Base-by-base conservation (phyloP, 2,329 filamentous ascomycete genomes). In the Calonectria fujianensis region DNA sequence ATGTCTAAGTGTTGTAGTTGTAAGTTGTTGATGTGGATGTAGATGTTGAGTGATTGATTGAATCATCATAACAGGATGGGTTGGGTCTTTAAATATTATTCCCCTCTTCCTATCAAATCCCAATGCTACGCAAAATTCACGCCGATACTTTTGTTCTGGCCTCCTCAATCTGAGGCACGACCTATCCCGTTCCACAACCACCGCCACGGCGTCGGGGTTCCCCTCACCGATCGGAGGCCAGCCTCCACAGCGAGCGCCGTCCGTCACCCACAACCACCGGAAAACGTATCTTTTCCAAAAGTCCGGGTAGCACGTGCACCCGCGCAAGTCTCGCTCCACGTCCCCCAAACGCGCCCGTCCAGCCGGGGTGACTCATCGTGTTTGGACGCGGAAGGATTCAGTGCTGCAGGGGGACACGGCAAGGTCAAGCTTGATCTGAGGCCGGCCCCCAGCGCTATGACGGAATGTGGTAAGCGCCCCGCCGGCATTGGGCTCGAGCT, bases 131-230 rank as follows among this genome's bases (percentile, higher is more conserved):
- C 24, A 10, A 6, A 16, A 63, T 78, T 76, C 76, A 78, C 76
- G 74, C 63, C 73, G 52, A 57, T 66, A 24, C 76, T 73, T 18
- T 45, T 11, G 37, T 35, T 37, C 24, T 48, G 9, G 18, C 0
- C 27, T 4, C 51, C 54, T 72, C 50, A 57, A 54, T 20, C 31
- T 48, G n/a, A 50, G 24, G 31, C 71, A 69, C 54, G 48, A 32
- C 66, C 71, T 65, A 73, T 51, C 70, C 66, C 27, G 48, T 31
- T 20, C 31, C 20, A 11, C 41, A 9, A 16, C 29, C 27, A 5
- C 76, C 71, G 71, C 59, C 74, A 48, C 57, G 18, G 52, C 52
- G 41, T 52, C 73, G 73, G 59, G 39, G 16, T 72, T 29, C 72
- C 73, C 74, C 75, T 74, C 70, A 65, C 57, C 5, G 37, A 20